phyloP scores from a whole-genome alignment of 2,329 filamentous ascomycete genomes.

The Pseudocercospora cruenta region DNA sequence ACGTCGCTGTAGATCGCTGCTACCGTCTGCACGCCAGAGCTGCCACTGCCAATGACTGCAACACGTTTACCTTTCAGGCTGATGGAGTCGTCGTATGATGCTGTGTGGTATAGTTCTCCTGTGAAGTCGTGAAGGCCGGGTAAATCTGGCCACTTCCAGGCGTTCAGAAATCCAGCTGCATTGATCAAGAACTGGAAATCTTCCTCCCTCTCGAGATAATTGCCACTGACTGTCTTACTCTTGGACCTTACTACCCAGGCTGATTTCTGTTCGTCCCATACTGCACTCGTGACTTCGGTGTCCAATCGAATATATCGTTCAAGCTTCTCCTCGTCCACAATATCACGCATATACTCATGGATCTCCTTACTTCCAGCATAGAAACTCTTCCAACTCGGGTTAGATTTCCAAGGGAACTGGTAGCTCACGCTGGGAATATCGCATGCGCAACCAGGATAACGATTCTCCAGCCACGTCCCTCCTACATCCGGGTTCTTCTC shows the following conservation, averaged over 20 bases:
- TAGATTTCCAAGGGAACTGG: slow-evolving; percentile 34
- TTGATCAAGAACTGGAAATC: slow-evolving; percentile 47
- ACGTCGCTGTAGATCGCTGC: slow-evolving; percentile 26
- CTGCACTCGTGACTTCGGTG: slow-evolving; percentile 51
- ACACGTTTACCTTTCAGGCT: slow-evolving; percentile 17
- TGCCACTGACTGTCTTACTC: slow-evolving; percentile 45
- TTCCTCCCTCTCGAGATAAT: slow-evolving; percentile 39
- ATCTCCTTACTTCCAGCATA: slow-evolving; percentile 21
- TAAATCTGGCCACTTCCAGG: slow-evolving; percentile 31
- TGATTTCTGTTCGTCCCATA: slow-evolving; percentile 51
- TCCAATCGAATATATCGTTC: slow-evolving; percentile 54
- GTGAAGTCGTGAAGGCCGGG: slow-evolving; percentile 36
- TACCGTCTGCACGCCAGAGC: slow-evolving; percentile 21
- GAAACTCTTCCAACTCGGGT: slow-evolving; percentile 13
- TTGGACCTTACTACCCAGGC: slow-evolving; percentile 49
- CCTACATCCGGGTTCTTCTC: slow-evolving; percentile 24
- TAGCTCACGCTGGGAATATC: slow-evolving; percentile 18
- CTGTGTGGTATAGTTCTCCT: slow-evolving; percentile 36
- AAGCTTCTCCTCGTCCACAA: slow-evolving; percentile 15
- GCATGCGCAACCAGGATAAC: slow-evolving; percentile 23
- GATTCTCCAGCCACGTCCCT: slow-evolving; percentile 26
- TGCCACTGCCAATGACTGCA: slow-evolving; percentile 11
- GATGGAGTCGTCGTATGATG: slow-evolving; percentile 39
- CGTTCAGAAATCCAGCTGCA: slow-evolving; percentile 46
- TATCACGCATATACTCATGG: slow-evolving; percentile 42